Base-by-base conservation (phyloP, 345 rosid genomes). In the Murraya koenigii region DNA sequence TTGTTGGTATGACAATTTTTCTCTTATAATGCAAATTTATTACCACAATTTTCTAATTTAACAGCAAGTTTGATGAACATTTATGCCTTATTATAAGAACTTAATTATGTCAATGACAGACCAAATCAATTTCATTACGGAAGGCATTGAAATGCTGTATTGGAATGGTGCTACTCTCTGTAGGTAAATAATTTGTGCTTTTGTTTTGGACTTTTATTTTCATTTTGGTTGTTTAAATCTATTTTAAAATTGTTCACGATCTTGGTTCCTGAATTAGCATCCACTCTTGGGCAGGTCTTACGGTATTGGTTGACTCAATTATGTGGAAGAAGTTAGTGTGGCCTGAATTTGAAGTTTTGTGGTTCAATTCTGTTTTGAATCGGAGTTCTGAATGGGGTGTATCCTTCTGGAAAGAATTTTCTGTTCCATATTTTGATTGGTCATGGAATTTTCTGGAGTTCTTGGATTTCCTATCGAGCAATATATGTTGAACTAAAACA, bases 371-470 rank as follows among this genome's bases (percentile, higher is more conserved):
- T 82, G 85, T 96, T 83, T 87, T 92, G 72, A 91, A 96, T 84
- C 93, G 97, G 75, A 96, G 99, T 81, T 91, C 97, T 66, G 95
- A 94, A 78, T 96, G 99, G 99, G 99, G 99, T 77, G 98, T 96
- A 96, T 94, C 99, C 99, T 90, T 64, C 79, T 28, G 60, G 71
- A 47, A 62, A 33, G 71, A 56, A 41, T 69, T 64, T 52, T 75
- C 58, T 67, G 22, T 65, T 61, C 47, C 72, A 52, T n/a, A 38
- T 64, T 58, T 25, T 72, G 1, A 20, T 56, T 58, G 54, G 66
- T 47, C 60, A 66, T 41, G 8, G 58, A 2, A 25, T 52, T 60
- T 71, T 25, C 8, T 14, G 11, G 59, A 66, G 25, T 58, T 58
- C n/a, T 49, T 49, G 52, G 38, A 20, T 69, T 30, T 30, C 60